Evolutionary conservation across 805 yeast genomes (phyloP).

Genomic region (Kodamaea fukazawae): DNA sequence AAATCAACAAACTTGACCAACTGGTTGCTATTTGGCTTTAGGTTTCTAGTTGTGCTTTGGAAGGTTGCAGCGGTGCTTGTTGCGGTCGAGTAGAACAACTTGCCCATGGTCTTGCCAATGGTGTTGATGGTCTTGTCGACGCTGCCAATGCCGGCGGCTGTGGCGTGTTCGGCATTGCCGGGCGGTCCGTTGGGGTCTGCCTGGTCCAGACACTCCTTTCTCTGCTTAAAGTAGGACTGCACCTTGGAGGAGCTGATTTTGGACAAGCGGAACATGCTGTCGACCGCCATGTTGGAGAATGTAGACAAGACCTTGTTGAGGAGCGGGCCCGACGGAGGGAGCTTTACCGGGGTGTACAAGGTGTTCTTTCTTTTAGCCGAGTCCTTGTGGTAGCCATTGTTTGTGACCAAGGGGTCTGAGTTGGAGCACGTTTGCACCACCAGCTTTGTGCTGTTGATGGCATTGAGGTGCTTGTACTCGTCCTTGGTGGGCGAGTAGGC

Average conservation of each 20-base stretch:
- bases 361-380: not conserved
- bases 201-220: constrained; percentile 9
- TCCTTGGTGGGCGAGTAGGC: constrained; percentile 42
- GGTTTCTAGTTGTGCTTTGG: constrained; percentile 19
- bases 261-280: constrained; percentile 46
- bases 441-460: constrained; percentile 13
- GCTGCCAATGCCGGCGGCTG: constrained; percentile 8
- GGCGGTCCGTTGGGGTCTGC: constrained; percentile 5
- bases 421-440: not conserved
- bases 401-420: constrained; percentile 11
- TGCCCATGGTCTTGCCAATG: constrained; percentile 31
- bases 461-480: constrained; percentile 32
- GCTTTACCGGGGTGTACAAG: constrained; percentile 42
- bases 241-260: constrained; percentile 48
- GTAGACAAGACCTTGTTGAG: constrained; percentile 47
- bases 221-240: constrained; percentile 31
- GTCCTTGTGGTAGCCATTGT: constrained; percentile 1
- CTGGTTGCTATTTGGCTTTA: constrained; percentile 33
- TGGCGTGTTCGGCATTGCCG: not conserved
- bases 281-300: constrained; percentile 52
- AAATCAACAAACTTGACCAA: constrained; percentile 49
- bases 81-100: constrained; percentile 34
- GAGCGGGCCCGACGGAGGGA: constrained; percentile 47
- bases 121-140: constrained; percentile 28
- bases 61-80: constrained; percentile 24